Base-by-base conservation (phyloP, 1,284 basidiomycete genomes). In the Somion occarium region DNA sequence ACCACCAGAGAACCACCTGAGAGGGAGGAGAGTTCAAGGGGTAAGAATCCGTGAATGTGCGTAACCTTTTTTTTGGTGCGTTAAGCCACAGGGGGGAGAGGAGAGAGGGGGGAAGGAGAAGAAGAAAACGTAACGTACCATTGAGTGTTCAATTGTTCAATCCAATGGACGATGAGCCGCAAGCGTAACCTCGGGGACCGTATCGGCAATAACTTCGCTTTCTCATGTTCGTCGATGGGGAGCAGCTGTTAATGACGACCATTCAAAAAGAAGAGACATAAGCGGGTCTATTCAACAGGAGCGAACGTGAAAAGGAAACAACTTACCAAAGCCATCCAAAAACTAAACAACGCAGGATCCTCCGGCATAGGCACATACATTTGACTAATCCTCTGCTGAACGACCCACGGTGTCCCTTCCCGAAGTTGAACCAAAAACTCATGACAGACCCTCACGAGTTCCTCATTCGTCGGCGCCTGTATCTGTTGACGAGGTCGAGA, bases 151-250 rank as follows among this genome's bases (percentile, higher is more conserved):
- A 91, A 71, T 64, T 83, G 80, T 63, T 96, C 92, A 60, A 98
- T 94, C 94, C 94, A 98, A 63, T 93, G 88, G 37, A 92, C 89
- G 52, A 96, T 86, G 58, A 98, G 75, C 53, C 88, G 75, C 45
- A 98, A 70, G 30, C 94, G 78, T 55, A 95, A 72, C 23, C 88
- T 78, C 1, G 89, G 76, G 51, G 85, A 89, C 55, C 88, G 83
- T 53, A 97, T 90, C 2, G 93, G 91, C n/a, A 98, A 73, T n/a
- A 98, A 74, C 59, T 91, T 90, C 18, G 91, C 89, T 69, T 96
- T 96, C 72, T 97, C 93, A 61, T 88, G 81, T 59, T 97, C 93
- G 64, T 96, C 92, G 61, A 98, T 93, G n/a, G 94, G 95, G 55
- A 98, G 83, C 19, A 96, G 75, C 73, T 84, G 49, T 34, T 34